Base-by-base conservation (phyloP, 352 stramenopile genomes). In the Lagenidium giganteum region DNA sequence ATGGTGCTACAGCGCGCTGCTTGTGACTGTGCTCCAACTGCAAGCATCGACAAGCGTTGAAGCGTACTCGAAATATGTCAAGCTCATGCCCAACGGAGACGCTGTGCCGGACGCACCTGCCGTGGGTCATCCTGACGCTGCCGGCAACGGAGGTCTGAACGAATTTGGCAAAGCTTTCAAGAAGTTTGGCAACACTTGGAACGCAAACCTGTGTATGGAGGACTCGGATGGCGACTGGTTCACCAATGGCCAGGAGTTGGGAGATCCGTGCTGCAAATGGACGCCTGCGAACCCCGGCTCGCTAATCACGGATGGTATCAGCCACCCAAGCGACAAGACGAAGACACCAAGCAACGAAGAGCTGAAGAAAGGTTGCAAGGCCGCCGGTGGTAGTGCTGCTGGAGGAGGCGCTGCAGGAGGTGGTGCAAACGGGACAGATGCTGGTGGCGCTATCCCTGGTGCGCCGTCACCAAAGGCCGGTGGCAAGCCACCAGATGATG, bases 251-350 rank as follows among this genome's bases (percentile, higher is more conserved):
- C 56, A 70, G 27, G 64, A 74, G 47, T 55, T 74, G 8, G 61
- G 64, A 4, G 64, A 74, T 30, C 64, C 64, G 16, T 66, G 66
- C 58, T 74, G 64, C 46, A 64, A 49, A 21, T 78, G 67, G 67
- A 74, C 51, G 33, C 43, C 38, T 2, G 62, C 58, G 22, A 72
- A 61, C 38, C 55, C 67, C 1, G 73, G 43, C 8, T 39, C 34
- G 1, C 59, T 89, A n/a, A 57, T 89, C 40, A 73, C 65, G 7
- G 56, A 73, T 5, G 77, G 77, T 29, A 61, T 87, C 20, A 82
- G 68, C 36, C 53, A 87, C 60, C 77, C 77, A 25, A 69, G 60
- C 22, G 66, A 85, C 55, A 65, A 62, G 27, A 58, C 61, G 21
- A 71, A 77, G 58, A 74, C 63, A 14, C 77, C 77, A 13, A 71